Evolutionary conservation across 176 grass and related monocot genomes (phyloP), one percentile per base, ranked within the genome.

Genomic region (Elymus sibiricus): DNA sequence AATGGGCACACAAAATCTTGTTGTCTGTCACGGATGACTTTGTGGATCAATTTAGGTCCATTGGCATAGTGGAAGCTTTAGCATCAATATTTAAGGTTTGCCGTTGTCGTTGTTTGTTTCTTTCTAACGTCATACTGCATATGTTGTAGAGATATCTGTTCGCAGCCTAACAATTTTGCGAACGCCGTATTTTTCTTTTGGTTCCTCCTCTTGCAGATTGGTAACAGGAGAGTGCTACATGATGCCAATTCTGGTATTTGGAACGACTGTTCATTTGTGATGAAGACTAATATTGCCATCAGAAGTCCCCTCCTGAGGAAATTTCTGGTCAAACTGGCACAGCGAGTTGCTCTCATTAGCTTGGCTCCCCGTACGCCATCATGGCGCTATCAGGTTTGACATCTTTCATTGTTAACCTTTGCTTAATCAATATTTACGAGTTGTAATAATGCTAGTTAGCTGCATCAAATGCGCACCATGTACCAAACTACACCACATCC

Each of bases 61-160:
- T 98, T 81, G 96, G 96, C 86, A 84, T 95, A 90, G 88, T 93
- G 68, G 96, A 98, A 95, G 92, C 93, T 77, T 86, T 98, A 90
- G 88, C 93, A 66, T 95, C 91, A 78, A 92, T 98, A 88, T 98
- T 98, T 93, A 98, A 95, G 96, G 96, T 98, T 80, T 70, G 87
- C 79, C 24, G 51, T 46, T 28, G 11, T 31, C 84, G 66, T 55
- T 35, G 28, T 56, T 83, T 73, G 65, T 22, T 80, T 61, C 27
- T 9, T 85, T 31, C 35, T 58, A 90, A 55, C 16, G 46, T 35
- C 49, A 80, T 76, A 76, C 47, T 84, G 24, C 29, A 81, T 27
- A 80, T 83, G 11, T 84, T 67, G 35, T 65, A 77, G 44, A 67
- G 29, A 53, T 38, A 79, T 79, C 32, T 75, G 83, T 75, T 29